These are phyloP conservation scores for Astrothelium macrocarpum DNA, from an alignment of 495 filamentous ascomycete genomes.

Conservation along the genomic window DNA sequence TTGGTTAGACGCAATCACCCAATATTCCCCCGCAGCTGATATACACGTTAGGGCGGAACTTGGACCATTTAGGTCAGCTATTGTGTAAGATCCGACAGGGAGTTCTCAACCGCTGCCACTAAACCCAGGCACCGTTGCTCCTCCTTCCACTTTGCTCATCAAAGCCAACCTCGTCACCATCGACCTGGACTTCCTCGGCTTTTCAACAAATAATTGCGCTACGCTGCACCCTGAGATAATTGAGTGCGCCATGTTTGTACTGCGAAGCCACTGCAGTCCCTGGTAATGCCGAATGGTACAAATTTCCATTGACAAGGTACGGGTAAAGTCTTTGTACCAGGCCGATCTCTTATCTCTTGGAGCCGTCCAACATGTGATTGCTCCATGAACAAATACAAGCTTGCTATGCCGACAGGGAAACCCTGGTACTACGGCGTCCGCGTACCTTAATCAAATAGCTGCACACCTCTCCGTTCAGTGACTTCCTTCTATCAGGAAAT, in stretches of 20 bases:
- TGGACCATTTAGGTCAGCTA: background rate
- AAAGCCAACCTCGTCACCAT: background rate
- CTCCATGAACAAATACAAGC: background rate
- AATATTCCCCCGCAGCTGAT: background rate
- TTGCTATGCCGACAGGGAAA: background rate
- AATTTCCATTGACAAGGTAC: background rate
- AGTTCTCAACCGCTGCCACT: background rate
- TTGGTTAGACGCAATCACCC: background rate
- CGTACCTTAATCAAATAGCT: background rate
- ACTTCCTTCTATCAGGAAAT: background rate
- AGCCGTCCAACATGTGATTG: background rate
- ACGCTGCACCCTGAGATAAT: background rate
- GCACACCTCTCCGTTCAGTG: background rate
- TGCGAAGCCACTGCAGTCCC: background rate
- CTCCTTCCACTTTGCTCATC: background rate
- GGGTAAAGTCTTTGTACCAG: background rate
- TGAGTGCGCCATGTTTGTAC: background rate
- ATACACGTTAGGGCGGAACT: background rate
- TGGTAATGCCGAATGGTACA: background rate
- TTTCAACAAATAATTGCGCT: background rate
- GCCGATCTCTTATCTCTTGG: background rate
- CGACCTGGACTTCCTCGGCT: constrained; percentile 3
- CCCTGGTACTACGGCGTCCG: background rate
- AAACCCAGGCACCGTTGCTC: background rate
- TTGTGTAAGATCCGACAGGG: background rate